phyloP scores from a whole-genome alignment of 2,329 filamentous ascomycete species.

The Hypoxylon sp. region DNA sequence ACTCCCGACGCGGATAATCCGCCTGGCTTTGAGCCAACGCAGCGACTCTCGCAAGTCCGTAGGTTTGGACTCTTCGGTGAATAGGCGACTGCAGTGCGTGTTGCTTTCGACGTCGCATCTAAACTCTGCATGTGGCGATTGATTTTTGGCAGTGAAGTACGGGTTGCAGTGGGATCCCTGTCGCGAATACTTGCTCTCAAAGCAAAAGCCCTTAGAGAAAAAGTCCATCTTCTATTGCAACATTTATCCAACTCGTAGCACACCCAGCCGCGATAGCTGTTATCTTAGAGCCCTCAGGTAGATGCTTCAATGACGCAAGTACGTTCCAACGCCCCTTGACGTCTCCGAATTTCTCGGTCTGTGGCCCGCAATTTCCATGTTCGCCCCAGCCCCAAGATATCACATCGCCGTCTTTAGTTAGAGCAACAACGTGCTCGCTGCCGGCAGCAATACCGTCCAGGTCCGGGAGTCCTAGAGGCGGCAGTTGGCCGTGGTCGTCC shows the following conservation, averaged over 20 bases:
- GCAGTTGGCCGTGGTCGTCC: conserved; percentile 85
- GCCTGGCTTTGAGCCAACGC: conserved; percentile 74
- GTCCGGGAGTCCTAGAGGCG: conserved; percentile 69
- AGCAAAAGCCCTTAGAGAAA: conserved; percentile 51
- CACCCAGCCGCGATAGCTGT: conserved; percentile 82
- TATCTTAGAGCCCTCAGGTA: conserved; percentile 65
- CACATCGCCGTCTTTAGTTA: conserved; percentile 74
- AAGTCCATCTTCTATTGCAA: conserved; percentile 51
- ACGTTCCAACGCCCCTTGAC: conserved; percentile 77
- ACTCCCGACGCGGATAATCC: conserved; percentile 24
- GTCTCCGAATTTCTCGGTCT: conserved; percentile 67
- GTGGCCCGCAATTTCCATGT: conserved; percentile 92
- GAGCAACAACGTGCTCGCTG: conserved; percentile 87
- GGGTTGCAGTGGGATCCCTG: not conserved
- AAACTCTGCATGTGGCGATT: conserved; percentile 16
- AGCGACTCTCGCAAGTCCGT: conserved; percentile 76
- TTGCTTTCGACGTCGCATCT: not conserved
- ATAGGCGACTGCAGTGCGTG: conserved; percentile 30
- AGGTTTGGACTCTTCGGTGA: conserved; percentile 58
- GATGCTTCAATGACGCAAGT: conserved; percentile 69
- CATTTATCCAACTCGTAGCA: conserved; percentile 85
- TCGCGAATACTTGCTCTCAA: conserved; percentile 36
- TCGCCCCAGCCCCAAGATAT: conserved; percentile 97
- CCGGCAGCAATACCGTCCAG: conserved; percentile 78
- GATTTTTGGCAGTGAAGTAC: conserved; percentile 1